Evolutionary conservation across 805 yeast species (phyloP), one percentile per base, ranked within the genome.

Genomic region (Ogataea glucozyma): DNA sequence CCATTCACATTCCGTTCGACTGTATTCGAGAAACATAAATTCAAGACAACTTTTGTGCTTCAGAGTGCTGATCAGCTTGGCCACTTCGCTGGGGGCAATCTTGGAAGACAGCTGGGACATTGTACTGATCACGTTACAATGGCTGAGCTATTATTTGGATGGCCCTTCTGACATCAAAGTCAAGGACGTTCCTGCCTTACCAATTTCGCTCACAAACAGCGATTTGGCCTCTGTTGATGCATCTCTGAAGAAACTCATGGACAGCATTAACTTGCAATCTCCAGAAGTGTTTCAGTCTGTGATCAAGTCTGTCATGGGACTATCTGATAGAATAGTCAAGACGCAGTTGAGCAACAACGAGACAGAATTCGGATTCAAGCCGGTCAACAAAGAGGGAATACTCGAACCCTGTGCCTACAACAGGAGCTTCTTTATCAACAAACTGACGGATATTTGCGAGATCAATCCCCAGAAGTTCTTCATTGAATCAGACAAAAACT

Each of bases 81-180:
- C 91, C 0, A 74, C 82, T 3, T 85, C 96, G 0, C 64, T 91
- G n/a, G 97, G 97, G 0, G 76, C 90, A 1, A 75, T 81, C 1
- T 69, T 91, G 12, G 75, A 75, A 5, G 59, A 66, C 3, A 78
- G 85, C 23, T 91, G 98, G 98, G 62, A 65, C 10, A 72, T 72
- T 13, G 60, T 83, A 4, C 56, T 82, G 14, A 71, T 77, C 4
- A 76, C 95, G 0, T 69, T 88, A 43, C 95, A 85, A 61, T 86
- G 95, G 95, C 72, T 83, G 37, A 81, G 85, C 43, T 85, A 81
- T 54, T 85, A 69, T 51, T 53, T 84, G n/a, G 71, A 80, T 56
- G 91, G 91, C 0, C 76, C 79, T 10, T 66, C 81, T 0, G 70
- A 68, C 4, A 57, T 64, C 22, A 65, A 62, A 11, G 49, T 60